Evolutionary conservation across 176 grass and related monocot genomes (phyloP).

Genomic region (Carex scoparia): DNA sequence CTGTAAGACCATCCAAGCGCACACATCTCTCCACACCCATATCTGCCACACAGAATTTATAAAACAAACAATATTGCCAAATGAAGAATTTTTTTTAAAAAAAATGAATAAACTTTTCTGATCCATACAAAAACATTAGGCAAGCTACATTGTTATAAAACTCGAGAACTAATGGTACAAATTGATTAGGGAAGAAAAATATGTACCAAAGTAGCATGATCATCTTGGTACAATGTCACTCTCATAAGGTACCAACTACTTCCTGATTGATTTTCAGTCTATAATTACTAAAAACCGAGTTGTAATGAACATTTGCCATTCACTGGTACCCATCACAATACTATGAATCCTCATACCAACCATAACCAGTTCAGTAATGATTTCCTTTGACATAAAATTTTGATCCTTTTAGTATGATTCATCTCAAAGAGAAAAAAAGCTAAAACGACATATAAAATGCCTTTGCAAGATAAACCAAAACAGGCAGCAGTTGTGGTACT

Average conservation of each 20-base stretch:
- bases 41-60: conserved; percentile 27
- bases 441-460: not conserved
- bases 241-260: not conserved
- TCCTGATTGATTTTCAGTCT: not conserved
- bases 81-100: not conserved
- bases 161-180: not conserved
- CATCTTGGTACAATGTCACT: not conserved
- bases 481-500: not conserved
- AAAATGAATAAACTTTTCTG: not conserved
- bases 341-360: not conserved
- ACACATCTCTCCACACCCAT: conserved; percentile 72
- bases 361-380: not conserved
- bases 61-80: not conserved
- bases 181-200: not conserved
- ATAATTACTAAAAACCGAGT: not conserved
- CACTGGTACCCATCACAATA: not conserved
- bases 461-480: not conserved
- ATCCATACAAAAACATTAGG: not conserved
- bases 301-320: not conserved
- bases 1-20: conserved; percentile 50
- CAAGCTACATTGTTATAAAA: not conserved
- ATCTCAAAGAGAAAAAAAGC: not conserved
- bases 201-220: not conserved
- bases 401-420: not conserved
- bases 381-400: no score